Percentiles rank a stretch among this genome's conserved stretches.
phyloP scores from a whole-genome alignment of 495 filamentous ascomycete species.

The Neurospora cerealis region DNA sequence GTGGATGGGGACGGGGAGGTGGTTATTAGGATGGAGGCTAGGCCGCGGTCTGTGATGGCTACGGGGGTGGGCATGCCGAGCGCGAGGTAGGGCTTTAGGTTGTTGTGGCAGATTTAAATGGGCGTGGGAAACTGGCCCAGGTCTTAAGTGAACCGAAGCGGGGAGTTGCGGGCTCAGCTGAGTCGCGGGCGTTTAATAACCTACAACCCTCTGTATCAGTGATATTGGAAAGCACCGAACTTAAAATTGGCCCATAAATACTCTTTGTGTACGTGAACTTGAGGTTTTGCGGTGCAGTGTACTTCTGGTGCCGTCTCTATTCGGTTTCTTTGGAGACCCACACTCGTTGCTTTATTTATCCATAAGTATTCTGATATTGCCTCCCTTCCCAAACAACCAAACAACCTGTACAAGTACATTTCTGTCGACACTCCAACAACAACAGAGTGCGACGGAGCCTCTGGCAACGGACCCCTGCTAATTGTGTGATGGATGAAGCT shows the following conservation, averaged over 20 bases:
- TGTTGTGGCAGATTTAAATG: background rate
- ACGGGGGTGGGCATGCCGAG: background rate
- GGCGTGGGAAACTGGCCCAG: background rate
- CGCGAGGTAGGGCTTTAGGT: background rate
- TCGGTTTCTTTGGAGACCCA: background rate
- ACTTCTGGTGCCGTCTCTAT: background rate
- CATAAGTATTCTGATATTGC: background rate
- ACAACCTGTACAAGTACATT: background rate
- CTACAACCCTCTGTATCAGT: background rate
- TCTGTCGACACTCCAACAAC: background rate
- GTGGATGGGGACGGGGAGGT: conserved; percentile 42
- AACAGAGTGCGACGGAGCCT: background rate
- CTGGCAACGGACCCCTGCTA: background rate
- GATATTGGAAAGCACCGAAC: background rate
- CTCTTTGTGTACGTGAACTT: background rate
- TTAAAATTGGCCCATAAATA: background rate
- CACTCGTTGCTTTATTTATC: background rate
- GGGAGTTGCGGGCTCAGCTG: background rate
- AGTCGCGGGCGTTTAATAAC: background rate
- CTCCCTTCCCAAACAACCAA: background rate
- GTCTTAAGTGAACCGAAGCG: background rate
- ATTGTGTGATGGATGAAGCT: background rate
- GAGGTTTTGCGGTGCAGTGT: background rate
- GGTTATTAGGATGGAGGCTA: conserved; percentile 33
- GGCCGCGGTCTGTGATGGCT: background rate